Evolutionary conservation across 139 green algal genomes (phyloP).

Genomic region (Trebouxia sp.): DNA sequence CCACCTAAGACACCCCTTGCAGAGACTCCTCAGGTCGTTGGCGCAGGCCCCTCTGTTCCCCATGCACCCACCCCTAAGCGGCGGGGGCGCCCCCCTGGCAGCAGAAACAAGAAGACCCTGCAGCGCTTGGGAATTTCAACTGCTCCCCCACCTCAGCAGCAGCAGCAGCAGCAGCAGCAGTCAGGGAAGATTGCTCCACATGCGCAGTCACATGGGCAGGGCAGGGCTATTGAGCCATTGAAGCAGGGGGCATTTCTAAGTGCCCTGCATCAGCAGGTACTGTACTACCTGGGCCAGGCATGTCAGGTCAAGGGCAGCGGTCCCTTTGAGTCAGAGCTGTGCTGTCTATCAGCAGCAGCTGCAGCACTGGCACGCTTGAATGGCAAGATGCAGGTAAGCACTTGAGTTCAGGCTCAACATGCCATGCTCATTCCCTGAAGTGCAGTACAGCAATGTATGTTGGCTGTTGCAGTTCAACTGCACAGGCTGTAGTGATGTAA

Average conservation of each 20-base stretch:
- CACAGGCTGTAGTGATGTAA: too few species aligned
- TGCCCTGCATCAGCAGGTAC: slow-evolving; percentile 20
- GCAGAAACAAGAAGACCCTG: slow-evolving; percentile 2
- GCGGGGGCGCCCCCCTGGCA: not conserved
- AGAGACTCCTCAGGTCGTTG: too few species aligned
- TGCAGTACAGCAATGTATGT: too few species aligned
- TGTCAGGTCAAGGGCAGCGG: not conserved
- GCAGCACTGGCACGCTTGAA: slow-evolving; percentile 14
- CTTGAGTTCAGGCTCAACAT: not conserved
- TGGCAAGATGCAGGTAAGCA: slow-evolving; percentile 24
- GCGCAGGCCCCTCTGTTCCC: too few species aligned
- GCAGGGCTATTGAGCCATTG: too few species aligned
- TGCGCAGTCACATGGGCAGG: too few species aligned
- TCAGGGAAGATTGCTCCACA: too few species aligned
- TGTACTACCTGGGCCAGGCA: not conserved
- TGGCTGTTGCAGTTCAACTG: too few species aligned
- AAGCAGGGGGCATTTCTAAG: not conserved
- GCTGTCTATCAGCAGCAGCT: slow-evolving; percentile 23
- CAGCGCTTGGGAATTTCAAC: not conserved
- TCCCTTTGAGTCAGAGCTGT: slow-evolving; percentile 40
- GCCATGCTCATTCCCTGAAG: too few species aligned
- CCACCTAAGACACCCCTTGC: not conserved
- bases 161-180: not conserved
- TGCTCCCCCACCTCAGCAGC: not conserved
- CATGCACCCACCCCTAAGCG: not conserved